These are phyloP conservation scores for Candida sp. DNA, from an alignment of 1,139 yeast genomes.

Conservation along the genomic window DNA sequence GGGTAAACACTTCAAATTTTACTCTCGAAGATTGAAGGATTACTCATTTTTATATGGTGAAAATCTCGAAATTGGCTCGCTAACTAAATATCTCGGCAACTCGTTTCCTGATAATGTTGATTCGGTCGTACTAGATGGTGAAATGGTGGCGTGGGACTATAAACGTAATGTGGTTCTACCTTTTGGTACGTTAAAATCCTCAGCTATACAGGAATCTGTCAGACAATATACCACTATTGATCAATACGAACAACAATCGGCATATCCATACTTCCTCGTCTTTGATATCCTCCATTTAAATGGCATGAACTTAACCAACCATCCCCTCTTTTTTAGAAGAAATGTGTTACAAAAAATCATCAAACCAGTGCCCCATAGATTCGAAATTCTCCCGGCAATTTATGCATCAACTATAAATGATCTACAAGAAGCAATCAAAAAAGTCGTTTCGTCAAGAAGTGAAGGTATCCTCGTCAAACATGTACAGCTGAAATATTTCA, in stretches of 20 bases:
- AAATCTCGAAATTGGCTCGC: constrained; percentile 53
- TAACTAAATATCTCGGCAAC: constrained; percentile 52
- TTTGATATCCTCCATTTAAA: constrained; percentile 75
- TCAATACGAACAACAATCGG: constrained; percentile 31
- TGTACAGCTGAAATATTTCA: constrained; percentile 52
- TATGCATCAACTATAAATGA: constrained; percentile 45
- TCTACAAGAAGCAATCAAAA: constrained; percentile 52
- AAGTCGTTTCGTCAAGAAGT: constrained; percentile 59
- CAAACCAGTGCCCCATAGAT: constrained; percentile 44
- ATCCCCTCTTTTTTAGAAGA: constrained; percentile 57
- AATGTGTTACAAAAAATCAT: constrained; percentile 45
- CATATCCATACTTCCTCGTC: constrained; percentile 61
- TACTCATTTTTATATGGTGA: constrained; percentile 74
- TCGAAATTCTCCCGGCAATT: constrained; percentile 54
- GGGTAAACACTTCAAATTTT: constrained; percentile 52
- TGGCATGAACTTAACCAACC: constrained; percentile 54
- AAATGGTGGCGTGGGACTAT: constrained; percentile 87
- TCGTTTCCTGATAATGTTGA: constrained; percentile 41
- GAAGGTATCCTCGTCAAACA: constrained; percentile 86
- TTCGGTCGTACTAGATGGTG: constrained; percentile 79
- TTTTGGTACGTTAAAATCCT: constrained; percentile 73
- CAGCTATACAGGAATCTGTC: constrained; percentile 57
- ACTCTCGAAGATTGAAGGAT: constrained; percentile 68
- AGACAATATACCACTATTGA: constrained; percentile 39
- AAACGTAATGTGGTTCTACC: constrained; percentile 60